Conservation (phyloP, 2,329 filamentous ascomycete genomes). For the Calonectria hongkongensis region DNA sequence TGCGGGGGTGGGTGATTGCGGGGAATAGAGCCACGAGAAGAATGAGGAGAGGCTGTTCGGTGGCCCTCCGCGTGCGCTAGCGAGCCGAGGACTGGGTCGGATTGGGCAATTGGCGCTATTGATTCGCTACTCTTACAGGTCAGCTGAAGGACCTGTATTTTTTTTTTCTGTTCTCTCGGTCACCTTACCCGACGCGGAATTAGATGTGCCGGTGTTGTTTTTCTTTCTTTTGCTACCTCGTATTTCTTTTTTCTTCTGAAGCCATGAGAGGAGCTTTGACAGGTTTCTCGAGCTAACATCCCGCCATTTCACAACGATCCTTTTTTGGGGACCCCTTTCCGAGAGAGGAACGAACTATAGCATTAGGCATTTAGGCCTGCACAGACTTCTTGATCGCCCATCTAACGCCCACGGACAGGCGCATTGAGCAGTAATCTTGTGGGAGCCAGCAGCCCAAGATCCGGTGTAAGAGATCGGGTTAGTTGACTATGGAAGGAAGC, state of each 20-base stretch:
- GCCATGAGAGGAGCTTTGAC: slow-evolving; percentile 16
- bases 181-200: slow-evolving; percentile 19
- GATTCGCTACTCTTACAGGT: slow-evolving; percentile 25
- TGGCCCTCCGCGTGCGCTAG: slow-evolving; percentile 26
- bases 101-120: slow-evolving; percentile 16
- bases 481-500: slow-evolving; percentile 6
- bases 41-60: slow-evolving; percentile 31
- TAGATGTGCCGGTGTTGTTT: neutral
- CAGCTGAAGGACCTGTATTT: slow-evolving; percentile 7
- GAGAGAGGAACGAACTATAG: neutral
- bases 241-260: neutral
- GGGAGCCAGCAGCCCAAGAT: neutral
- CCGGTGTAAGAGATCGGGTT: slow-evolving; percentile 7
- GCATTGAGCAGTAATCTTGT: neutral
- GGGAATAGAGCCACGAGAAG: slow-evolving; percentile 34
- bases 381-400: slow-evolving; percentile 13
- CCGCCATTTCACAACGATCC: neutral
- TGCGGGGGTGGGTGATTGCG: slow-evolving; percentile 50
- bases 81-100: neutral
- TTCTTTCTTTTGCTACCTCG: slow-evolving; percentile 11
- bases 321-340: neutral
- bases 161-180: slow-evolving; percentile 23
- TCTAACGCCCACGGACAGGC: neutral
- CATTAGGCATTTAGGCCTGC: neutral
- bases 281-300: neutral